Percentiles rank a stretch among this genome's conserved stretches.
Evolutionary conservation across 1,139 yeast species (phyloP).

Genomic region (Geotrichum australiense): DNA sequence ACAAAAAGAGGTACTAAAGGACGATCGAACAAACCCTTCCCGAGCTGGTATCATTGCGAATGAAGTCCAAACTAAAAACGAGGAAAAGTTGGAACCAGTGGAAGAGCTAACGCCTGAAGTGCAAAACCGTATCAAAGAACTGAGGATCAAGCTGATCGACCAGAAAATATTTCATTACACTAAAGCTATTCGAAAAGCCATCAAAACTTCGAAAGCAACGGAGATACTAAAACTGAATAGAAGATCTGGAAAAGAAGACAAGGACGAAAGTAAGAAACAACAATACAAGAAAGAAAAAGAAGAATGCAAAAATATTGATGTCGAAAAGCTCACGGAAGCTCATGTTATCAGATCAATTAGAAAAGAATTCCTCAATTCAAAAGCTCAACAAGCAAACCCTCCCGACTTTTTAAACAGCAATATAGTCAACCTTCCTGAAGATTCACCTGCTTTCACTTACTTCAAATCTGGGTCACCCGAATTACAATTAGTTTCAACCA

Average conservation of each 20-base stretch:
- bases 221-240: slow-evolving; percentile 33
- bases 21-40: slow-evolving; percentile 15
- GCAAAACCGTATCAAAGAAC: slow-evolving; percentile 22
- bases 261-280: slow-evolving; percentile 18
- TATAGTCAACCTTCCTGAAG: slow-evolving; percentile 10
- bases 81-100: slow-evolving; percentile 10
- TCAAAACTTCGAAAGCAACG: slow-evolving; percentile 30
- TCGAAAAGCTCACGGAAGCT: slow-evolving; percentile 23
- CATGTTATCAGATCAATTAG: slow-evolving; percentile 23
- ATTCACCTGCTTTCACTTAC: slow-evolving; percentile 5
- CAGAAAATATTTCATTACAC: slow-evolving; percentile 32
- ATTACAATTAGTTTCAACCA: slow-evolving; percentile 40
- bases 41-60: slow-evolving; percentile 16
- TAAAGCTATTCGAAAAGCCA: slow-evolving; percentile 26
- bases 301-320: slow-evolving; percentile 24
- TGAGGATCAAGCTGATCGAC: slow-evolving; percentile 29
- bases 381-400: slow-evolving; percentile 19
- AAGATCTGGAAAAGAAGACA: slow-evolving; percentile 24
- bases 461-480: slow-evolving; percentile 11
- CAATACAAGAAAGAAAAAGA: slow-evolving; percentile 26
- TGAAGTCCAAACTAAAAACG: slow-evolving; percentile 17
- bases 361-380: slow-evolving; percentile 23
- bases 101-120: slow-evolving; percentile 10
- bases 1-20: slow-evolving; percentile 16
- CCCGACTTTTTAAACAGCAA: slow-evolving; percentile 19